Base-by-base conservation (phyloP, 177 flowering plant species). In the Vitis hybrid region DNA sequence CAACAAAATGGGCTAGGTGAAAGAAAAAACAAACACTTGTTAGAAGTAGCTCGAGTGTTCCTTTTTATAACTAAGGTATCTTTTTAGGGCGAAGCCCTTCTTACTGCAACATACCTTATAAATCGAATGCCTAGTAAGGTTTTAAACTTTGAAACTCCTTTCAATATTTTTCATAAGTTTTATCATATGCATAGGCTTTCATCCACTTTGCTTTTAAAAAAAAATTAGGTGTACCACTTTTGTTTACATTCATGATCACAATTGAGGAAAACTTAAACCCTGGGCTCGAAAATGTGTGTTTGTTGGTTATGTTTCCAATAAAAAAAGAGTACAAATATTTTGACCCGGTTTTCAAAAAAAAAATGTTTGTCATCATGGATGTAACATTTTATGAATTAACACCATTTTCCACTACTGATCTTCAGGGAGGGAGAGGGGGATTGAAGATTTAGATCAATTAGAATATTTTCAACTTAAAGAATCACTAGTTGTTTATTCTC, bases 361-460 rank as follows among this genome's bases (percentile, higher is more conserved):
- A 60, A 60, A 60, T 10, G 19, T 60, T 60, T 60, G 14, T 60
- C 26, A 60, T 0, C 63, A 60, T 60, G 33, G 63, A 60, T 60
- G 15, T 60, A 1, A 16, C 63, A 13, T 60, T 60, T 60, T 60
- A 0, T 0, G 31, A 29, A 29, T 29, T 29, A 29, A 29, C 31
- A 29, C 1, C 31, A 29, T 29, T 29, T 29, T 29, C 0, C 31
- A 29, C 31, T 26, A 26, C 0, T 26, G 29, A 26, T 26, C 29
- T 26, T 26, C 29, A 26, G 0, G 29, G 3, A 26, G 3, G 29
- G 4, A 26, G 29, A 26, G 0, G 0, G 3, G 0, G 4, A 26
- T 26, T 26, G 29, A 26, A 26, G 29, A 26, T 26, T 26, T 3
- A 26, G 4, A 26, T 26, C 29, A 26, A 26, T 26, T 26, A 26